Evolutionary conservation across 768 basidiomycete genomes (phyloP).

Genomic region (Amanita thiersii): DNA sequence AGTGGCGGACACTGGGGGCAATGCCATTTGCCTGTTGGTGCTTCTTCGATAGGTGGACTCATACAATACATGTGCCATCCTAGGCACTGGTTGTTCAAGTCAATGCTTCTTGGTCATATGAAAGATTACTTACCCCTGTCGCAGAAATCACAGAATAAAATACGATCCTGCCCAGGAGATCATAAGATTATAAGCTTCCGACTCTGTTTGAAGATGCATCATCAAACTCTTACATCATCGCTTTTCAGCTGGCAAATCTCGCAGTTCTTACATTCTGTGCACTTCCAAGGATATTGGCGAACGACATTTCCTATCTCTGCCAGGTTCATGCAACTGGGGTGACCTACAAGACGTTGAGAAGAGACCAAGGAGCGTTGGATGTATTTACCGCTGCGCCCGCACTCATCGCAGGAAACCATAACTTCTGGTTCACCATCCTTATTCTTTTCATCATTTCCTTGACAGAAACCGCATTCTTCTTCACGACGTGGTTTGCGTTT

Average conservation of each 20-base stretch:
- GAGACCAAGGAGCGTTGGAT: constrained; percentile 2
- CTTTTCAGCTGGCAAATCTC: constrained; percentile 81
- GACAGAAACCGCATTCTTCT: constrained; percentile 72
- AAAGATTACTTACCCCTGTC: constrained; percentile 62
- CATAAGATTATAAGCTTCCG: no score
- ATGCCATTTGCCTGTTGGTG: constrained; percentile 74
- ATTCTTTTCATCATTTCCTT: constrained; percentile 55
- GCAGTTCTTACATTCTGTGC: constrained; percentile 88
- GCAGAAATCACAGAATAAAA: constrained; percentile 90
- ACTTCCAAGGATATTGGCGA: constrained; percentile 75
- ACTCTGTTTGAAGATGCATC: constrained; percentile 8
- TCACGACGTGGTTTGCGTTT: constrained; percentile 44
- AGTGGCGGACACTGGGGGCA: constrained; percentile 55
- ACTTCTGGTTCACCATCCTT: constrained; percentile 47
- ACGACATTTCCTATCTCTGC: constrained; percentile 51
- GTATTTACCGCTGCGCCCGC: constrained; percentile 68
- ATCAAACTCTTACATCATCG: constrained; percentile 64
- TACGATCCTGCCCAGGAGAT: constrained; percentile 44
- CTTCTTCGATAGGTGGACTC: constrained; percentile 55
- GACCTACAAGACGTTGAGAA: constrained; percentile 39
- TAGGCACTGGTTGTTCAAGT: constrained; percentile 17
- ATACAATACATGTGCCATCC: constrained; percentile 87
- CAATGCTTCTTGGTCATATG: neutral
- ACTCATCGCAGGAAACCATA: constrained; percentile 76
- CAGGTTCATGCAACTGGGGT: constrained; percentile 79